Evolutionary conservation across 2,329 filamentous ascomycete species (phyloP).

Genomic region (Fusarium haematococcum): DNA sequence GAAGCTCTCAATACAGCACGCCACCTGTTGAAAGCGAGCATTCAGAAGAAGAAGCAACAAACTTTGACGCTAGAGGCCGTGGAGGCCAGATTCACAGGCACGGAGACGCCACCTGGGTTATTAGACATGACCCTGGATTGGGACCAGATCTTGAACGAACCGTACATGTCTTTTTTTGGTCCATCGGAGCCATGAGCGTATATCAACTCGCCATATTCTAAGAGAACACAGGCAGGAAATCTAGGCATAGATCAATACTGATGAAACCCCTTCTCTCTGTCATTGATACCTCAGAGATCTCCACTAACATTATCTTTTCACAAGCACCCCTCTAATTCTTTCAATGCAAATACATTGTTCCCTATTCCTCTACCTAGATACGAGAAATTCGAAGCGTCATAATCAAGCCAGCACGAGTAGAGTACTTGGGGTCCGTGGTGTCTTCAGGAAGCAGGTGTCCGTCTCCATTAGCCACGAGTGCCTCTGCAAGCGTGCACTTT

Average conservation of each 20-base stretch:
- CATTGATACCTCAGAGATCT: too few species aligned
- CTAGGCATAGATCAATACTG: neutral
- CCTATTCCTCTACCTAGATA: neutral
- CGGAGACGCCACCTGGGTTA: neutral
- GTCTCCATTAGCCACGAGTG: neutral
- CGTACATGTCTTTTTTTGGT: neutral
- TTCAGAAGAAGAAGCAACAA: slow-evolving; percentile 34
- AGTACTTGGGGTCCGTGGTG: neutral
- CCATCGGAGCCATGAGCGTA: neutral
- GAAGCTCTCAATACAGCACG: slow-evolving; percentile 37
- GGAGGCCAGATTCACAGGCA: slow-evolving; percentile 4
- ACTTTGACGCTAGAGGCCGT: slow-evolving; percentile 35
- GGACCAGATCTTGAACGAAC: neutral
- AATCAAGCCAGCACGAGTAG: neutral
- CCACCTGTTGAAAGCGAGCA: slow-evolving; percentile 30
- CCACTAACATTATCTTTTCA: too few species aligned
- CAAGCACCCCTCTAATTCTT: neutral
- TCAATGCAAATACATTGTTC: neutral
- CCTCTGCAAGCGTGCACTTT: neutral
- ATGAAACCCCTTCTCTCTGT: neutral
- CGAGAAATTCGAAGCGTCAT: neutral
- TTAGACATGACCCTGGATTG: neutral
- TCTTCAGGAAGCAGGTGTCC: neutral
- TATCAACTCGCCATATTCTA: neutral
- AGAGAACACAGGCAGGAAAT: neutral